Evolutionary conservation across 306 rosid species (phyloP).

Genomic region (Clitoria ternatea): DNA sequence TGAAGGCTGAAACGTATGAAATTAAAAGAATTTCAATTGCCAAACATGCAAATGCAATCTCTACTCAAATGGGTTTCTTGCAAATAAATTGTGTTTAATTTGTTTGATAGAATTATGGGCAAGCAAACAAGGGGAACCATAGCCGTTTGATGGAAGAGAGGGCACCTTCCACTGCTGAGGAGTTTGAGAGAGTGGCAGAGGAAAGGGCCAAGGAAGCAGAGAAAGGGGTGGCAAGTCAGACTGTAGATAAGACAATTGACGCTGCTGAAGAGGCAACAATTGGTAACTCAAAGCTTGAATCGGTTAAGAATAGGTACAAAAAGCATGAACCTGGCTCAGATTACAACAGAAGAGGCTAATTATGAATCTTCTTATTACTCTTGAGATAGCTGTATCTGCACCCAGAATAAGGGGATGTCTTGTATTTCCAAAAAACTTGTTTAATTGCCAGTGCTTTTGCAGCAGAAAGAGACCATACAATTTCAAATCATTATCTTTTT

Average conservation of each 20-base stretch:
- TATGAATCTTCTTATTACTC: conserved; percentile 10
- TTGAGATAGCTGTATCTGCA: conserved; percentile 11
- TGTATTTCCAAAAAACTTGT: conserved; percentile 17
- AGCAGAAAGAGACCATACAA: neutral
- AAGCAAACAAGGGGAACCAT: conserved; percentile 14
- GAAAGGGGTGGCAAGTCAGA: conserved; percentile 27
- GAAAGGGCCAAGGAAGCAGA: conserved; percentile 32
- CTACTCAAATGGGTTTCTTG: neutral
- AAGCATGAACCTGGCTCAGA: conserved; percentile 18
- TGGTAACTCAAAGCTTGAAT: conserved; percentile 10
- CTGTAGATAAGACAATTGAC: conserved; percentile 20
- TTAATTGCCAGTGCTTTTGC: neutral
- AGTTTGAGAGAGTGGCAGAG: conserved; percentile 38
- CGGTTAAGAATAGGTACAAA: conserved; percentile 30
- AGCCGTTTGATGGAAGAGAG: conserved; percentile 36
- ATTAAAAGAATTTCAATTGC: neutral
- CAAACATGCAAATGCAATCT: neutral
- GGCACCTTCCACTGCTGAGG: conserved; percentile 49
- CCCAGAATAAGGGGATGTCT: conserved; percentile 27
- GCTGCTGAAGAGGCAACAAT: conserved; percentile 26
- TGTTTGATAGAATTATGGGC: conserved; percentile 37
- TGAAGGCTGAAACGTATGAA: neutral
- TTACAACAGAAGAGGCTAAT: conserved; percentile 1
- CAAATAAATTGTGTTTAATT: neutral
- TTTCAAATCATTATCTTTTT: neutral